phyloP scores from a whole-genome alignment of 768 basidiomycete species.

The Tylopilus sp. region DNA sequence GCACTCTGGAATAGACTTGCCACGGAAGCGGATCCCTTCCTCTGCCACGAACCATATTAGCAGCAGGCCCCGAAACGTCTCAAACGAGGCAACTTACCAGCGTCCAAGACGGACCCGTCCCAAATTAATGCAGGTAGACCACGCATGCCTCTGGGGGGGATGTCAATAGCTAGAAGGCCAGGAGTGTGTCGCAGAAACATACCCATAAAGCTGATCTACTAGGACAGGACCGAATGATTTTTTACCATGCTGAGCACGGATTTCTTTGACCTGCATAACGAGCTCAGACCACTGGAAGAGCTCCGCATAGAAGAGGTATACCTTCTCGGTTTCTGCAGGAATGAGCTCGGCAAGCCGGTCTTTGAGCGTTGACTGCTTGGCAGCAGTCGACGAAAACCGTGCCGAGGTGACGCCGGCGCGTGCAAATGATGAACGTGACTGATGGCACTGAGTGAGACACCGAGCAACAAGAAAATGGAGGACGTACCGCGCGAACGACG shows the following conservation, averaged over 20 bases:
- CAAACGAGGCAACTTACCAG: constrained; percentile 47
- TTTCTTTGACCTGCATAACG: constrained; percentile 69
- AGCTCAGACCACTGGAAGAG: constrained; percentile 5
- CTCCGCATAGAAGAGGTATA: not conserved
- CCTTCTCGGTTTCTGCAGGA: constrained; percentile 64
- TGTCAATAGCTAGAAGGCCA: constrained; percentile 4
- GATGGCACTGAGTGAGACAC: constrained; percentile 1
- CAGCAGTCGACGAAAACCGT: constrained; percentile 61
- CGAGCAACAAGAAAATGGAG: constrained; percentile 16
- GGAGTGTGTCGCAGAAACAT: not conserved
- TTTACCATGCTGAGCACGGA: constrained; percentile 83
- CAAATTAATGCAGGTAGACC: constrained; percentile 93
- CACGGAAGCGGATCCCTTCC: constrained; percentile 98
- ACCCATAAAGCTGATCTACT: constrained; percentile 92
- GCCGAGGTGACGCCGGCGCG: constrained; percentile 45
- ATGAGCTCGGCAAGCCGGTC: constrained; percentile 93
- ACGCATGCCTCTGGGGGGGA: constrained; percentile 66
- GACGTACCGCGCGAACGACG: constrained; percentile 33
- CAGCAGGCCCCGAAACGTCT: no score
- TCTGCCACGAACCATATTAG: constrained; percentile 41
- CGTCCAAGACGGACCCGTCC: constrained; percentile 97
- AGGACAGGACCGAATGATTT: constrained; percentile 90
- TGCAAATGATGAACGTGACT: constrained; percentile 51
- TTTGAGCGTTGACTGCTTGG: constrained; percentile 77
- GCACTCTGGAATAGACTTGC: constrained; percentile 90